Evolutionary conservation across 2,329 filamentous ascomycete species (phyloP).

Genomic region (Coleophoma eucalyptorum): DNA sequence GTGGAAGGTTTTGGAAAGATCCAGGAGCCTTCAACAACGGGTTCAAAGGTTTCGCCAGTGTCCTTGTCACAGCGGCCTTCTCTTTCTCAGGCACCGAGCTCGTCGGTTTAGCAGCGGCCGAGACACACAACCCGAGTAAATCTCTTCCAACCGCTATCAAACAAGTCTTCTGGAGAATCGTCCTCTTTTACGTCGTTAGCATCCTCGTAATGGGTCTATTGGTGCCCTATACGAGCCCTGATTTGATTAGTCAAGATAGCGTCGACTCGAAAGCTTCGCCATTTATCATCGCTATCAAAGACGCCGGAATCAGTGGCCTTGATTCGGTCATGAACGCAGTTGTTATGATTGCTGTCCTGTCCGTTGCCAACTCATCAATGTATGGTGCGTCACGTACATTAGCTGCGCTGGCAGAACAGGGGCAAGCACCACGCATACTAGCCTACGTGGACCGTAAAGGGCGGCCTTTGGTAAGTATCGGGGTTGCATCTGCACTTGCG

Average conservation of each 20-base stretch:
- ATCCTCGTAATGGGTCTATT: constrained; percentile 78
- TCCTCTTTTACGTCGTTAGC: constrained; percentile 84
- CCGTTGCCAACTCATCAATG: constrained; percentile 87
- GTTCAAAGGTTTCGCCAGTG: constrained; percentile 75
- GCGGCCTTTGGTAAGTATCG: constrained; percentile 71
- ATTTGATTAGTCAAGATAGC: constrained; percentile 55
- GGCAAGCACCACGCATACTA: constrained; percentile 73
- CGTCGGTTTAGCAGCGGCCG: constrained; percentile 72
- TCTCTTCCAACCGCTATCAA: constrained; percentile 83
- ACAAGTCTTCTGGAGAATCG: constrained; percentile 96
- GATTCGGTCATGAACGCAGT: constrained; percentile 91
- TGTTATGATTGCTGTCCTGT: constrained; percentile 85
- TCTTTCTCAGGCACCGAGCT: constrained; percentile 75
- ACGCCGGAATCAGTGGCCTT: constrained; percentile 75
- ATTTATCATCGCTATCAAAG: constrained; percentile 89
- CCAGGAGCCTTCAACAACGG: constrained; percentile 82
- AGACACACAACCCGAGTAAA: constrained; percentile 76
- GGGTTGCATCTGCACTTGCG: constrained; percentile 61
- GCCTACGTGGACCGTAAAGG: constrained; percentile 81
- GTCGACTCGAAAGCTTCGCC: constrained; percentile 75
- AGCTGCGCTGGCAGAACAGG: constrained; percentile 83
- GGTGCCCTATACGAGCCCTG: constrained; percentile 66
- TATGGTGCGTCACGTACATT: constrained; percentile 90
- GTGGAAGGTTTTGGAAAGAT: constrained; percentile 69
- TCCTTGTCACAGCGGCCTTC: constrained; percentile 74